Percentiles rank a stretch among this genome's conserved stretches.
phyloP scores from a whole-genome alignment of 768 basidiomycete species.

The Trametes punicea region DNA sequence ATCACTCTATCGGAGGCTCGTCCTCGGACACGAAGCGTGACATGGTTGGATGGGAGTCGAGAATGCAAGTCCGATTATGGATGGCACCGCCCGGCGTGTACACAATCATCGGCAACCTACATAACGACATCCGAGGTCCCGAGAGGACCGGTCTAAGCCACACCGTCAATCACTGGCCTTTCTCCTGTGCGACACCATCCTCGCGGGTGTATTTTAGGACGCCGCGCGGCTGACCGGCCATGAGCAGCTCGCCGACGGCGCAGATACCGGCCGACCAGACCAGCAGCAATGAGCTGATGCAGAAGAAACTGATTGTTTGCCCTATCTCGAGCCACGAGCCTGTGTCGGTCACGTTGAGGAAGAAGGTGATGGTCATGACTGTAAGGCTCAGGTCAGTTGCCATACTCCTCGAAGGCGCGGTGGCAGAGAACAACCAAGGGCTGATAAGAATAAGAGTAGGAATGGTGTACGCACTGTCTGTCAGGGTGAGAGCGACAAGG shows the following conservation, averaged over 20 bases:
- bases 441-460: neutral
- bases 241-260: constrained; percentile 66
- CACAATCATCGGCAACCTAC: too few relatives aligned
- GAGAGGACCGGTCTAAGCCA: too few relatives aligned
- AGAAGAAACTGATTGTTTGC: constrained; percentile 85
- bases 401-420: too few relatives aligned
- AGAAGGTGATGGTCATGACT: constrained; percentile 85
- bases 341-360: constrained; percentile 74
- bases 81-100: too few relatives aligned
- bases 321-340: constrained; percentile 91
- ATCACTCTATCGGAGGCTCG: too few relatives aligned
- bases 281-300: constrained; percentile 74
- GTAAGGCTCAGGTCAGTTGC: neutral
- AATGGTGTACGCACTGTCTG: constrained; percentile 48
- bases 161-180: too few relatives aligned
- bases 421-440: too few relatives aligned
- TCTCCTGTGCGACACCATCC: neutral
- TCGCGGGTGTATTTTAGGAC: neutral
- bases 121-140: too few relatives aligned
- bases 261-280: constrained; percentile 80
- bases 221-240: constrained; percentile 36
- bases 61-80: too few relatives aligned
- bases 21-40: too few relatives aligned
- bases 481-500: constrained; percentile 70
- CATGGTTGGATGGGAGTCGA: too few relatives aligned